Evolutionary conservation across 257 asterid genomes (phyloP).

Genomic region (Rauvolfia tetraphylla): DNA sequence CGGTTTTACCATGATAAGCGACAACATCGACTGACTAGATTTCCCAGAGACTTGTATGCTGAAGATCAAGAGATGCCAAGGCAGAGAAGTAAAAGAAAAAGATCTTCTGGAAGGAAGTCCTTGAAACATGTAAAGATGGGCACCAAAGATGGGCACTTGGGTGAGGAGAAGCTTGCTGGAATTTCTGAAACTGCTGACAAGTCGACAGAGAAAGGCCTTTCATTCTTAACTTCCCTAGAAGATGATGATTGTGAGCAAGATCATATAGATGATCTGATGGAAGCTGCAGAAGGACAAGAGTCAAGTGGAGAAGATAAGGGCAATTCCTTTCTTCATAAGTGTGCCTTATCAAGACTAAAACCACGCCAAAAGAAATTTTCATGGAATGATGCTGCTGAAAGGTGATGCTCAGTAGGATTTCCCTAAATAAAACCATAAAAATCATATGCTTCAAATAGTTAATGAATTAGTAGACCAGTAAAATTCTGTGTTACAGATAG

Average conservation of each 20-base stretch:
- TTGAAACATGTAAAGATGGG: conserved; percentile 37
- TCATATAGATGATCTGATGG: conserved; percentile 28
- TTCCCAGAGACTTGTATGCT: conserved; percentile 39
- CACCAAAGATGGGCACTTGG: conserved; percentile 32
- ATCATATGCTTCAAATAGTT: conserved; percentile 4
- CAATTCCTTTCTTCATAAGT: conserved; percentile 40
- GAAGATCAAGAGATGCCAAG: conserved; percentile 32
- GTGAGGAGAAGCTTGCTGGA: conserved; percentile 29
- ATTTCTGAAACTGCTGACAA: conserved; percentile 33
- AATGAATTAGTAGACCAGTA: too few species aligned
- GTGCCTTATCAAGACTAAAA: conserved; percentile 52
- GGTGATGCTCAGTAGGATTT: conserved; percentile 45
- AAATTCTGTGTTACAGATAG: not conserved
- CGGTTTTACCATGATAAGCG: conserved; percentile 68
- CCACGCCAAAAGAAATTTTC: conserved; percentile 52
- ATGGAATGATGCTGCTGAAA: conserved; percentile 88
- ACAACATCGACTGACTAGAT: conserved; percentile 42
- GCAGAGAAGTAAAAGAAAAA: conserved; percentile 47
- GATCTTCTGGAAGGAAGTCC: conserved; percentile 33
- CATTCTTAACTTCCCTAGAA: conserved; percentile 28
- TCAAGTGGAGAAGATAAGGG: conserved; percentile 44
- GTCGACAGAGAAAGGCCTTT: conserved; percentile 32
- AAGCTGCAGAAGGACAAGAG: conserved; percentile 34
- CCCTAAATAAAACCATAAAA: not conserved
- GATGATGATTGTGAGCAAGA: conserved; percentile 31